phyloP scores from a whole-genome alignment of 345 rosid genomes.

The Barbarea vulgaris region DNA sequence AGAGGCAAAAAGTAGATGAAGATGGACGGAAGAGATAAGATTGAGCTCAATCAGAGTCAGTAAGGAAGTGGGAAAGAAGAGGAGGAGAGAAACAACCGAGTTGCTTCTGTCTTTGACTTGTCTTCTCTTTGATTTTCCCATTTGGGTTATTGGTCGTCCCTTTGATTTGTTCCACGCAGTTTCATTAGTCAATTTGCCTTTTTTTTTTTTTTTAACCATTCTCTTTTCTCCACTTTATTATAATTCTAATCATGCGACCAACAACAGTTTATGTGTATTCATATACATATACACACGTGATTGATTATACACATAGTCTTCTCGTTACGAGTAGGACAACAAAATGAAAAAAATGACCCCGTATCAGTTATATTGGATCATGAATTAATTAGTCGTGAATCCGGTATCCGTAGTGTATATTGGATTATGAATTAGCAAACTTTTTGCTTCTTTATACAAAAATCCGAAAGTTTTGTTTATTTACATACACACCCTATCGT shows the following conservation, averaged over 20 bases:
- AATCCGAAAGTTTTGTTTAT: neutral
- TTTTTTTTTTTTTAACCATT: neutral
- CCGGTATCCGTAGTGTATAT: neutral
- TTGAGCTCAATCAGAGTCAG: constrained; percentile 5
- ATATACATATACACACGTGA: too few species aligned
- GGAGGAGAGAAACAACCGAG: constrained; percentile 35
- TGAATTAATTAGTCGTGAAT: neutral
- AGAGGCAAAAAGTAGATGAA: constrained; percentile 16
- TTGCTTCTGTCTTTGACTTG: constrained; percentile 26
- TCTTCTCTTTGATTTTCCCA: constrained; percentile 18
- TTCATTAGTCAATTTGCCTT: neutral
- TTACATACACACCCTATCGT: neutral
- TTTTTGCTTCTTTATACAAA: neutral
- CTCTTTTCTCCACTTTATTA: neutral
- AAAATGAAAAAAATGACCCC: neutral
- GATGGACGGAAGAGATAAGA: constrained; percentile 24
- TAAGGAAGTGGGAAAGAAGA: constrained; percentile 4
- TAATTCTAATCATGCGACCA: neutral
- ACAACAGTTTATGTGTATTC: neutral
- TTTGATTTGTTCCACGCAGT: constrained; percentile 22
- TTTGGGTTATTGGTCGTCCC: neutral
- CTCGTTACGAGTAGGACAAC: neutral
- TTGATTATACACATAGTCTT: neutral
- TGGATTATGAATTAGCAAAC: neutral
- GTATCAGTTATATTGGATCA: neutral